Percentiles rank a stretch among this genome's conserved stretches.
Conservation (phyloP, 805 yeast species). For the Metschnikowia aberdeeniae region DNA sequence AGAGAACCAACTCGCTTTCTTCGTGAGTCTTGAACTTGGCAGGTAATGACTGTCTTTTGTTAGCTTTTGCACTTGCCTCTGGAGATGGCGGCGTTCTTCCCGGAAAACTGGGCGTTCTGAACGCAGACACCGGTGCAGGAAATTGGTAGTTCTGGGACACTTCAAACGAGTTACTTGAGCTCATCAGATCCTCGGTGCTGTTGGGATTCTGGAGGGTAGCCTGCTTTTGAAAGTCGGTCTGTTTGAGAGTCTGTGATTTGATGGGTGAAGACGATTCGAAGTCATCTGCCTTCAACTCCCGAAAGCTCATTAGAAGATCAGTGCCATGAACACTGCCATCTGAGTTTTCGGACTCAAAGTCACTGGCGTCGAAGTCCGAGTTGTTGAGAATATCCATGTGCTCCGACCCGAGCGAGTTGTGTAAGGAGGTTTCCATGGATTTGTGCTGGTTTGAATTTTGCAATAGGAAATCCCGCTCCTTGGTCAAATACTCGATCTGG, state of each 20-base stretch:
- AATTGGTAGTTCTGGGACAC: constrained; percentile 24
- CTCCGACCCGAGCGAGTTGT: constrained; percentile 2
- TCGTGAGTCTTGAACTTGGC: constrained; percentile 23
- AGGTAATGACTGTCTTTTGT: constrained; percentile 36
- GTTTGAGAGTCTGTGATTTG: constrained; percentile 10
- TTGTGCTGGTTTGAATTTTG: constrained; percentile 6
- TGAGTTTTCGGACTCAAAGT: constrained; percentile 15
- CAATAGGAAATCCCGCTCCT: constrained; percentile 23
- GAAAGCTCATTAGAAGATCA: constrained; percentile 22
- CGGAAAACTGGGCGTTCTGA: neutral
- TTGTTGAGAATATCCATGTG: constrained; percentile 1
- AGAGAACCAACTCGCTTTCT: constrained; percentile 34
- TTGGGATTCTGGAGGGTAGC: neutral
- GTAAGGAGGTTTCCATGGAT: neutral
- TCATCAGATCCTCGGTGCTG: neutral
- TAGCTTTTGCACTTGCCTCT: constrained; percentile 24
- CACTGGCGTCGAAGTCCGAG: constrained; percentile 4
- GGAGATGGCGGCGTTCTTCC: constrained; percentile 31
- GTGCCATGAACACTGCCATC: constrained; percentile 20
- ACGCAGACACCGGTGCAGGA: constrained; percentile 16
- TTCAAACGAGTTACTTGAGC: constrained; percentile 18
- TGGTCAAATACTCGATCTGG: constrained; percentile 48
- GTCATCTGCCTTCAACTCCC: constrained; percentile 14
- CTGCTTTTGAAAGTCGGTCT: neutral
- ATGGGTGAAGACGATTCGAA: constrained; percentile 28